These are phyloP conservation scores for Rehmannia glutinosa DNA, from an alignment of 257 asterid species.

Conservation along the genomic window DNA sequence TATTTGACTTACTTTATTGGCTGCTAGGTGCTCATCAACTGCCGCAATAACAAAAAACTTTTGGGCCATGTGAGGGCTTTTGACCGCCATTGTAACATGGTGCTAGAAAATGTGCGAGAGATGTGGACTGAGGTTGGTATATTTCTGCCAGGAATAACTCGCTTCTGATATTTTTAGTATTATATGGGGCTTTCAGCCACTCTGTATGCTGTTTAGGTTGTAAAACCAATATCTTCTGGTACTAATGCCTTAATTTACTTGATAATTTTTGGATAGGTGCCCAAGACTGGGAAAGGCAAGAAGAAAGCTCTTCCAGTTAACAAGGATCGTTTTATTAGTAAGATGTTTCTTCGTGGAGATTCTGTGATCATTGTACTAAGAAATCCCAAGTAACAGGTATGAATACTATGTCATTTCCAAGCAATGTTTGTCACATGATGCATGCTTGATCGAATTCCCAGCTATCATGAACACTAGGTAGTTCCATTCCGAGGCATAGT, in stretches of 20 bases:
- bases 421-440: background rate
- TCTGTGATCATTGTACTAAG: slow-evolving; percentile 87
- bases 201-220: background rate
- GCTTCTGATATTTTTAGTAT: background rate
- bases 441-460: no score
- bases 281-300: slow-evolving; percentile 91
- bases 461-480: no score
- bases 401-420: background rate
- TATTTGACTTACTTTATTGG: slow-evolving; percentile 7
- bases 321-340: slow-evolving; percentile 81
- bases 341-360: slow-evolving; percentile 94
- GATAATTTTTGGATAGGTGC: slow-evolving; percentile 40
- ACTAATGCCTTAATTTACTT: background rate
- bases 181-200: background rate
- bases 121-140: slow-evolving; percentile 92
- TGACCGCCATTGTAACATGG: slow-evolving; percentile 96
- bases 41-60: slow-evolving; percentile 85
- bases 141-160: background rate
- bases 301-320: slow-evolving; percentile 86
- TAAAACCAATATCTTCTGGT: background rate
- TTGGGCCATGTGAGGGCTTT: slow-evolving; percentile 87
- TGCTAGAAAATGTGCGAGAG: slow-evolving; percentile 82
- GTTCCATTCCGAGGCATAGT: no score
- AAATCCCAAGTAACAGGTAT: slow-evolving; percentile 72
- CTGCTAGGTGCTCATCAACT: slow-evolving; percentile 72